phyloP scores from a whole-genome alignment of 1,284 basidiomycete species.

The Pseudomicrostroma phylloplanum region DNA sequence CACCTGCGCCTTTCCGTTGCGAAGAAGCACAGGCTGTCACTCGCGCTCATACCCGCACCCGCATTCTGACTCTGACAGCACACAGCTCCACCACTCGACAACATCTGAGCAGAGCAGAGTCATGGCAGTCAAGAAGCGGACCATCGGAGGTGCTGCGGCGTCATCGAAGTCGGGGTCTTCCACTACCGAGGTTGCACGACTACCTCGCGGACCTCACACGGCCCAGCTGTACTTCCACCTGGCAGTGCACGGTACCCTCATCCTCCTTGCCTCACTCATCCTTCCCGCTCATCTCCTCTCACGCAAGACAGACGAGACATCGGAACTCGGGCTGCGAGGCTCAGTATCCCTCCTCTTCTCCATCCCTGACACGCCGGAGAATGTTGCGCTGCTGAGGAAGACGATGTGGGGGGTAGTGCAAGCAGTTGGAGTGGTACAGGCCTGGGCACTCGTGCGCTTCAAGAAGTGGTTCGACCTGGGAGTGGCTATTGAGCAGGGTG shows the following conservation, averaged over 20 bases:
- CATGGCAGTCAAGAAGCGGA: too few relatives aligned
- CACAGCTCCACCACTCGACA: too few relatives aligned
- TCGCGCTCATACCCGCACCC: too few relatives aligned
- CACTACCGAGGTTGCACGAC: not conserved
- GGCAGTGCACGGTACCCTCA: not conserved
- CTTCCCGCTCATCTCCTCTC: constrained; percentile 4
- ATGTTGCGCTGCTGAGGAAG: not conserved
- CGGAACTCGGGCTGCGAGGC: not conserved
- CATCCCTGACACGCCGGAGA: not conserved
- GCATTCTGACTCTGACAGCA: too few relatives aligned
- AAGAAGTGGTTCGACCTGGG: constrained; percentile 5
- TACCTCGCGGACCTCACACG: constrained; percentile 4
- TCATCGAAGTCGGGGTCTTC: too few relatives aligned
- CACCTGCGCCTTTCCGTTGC: too few relatives aligned
- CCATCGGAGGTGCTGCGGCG: too few relatives aligned
- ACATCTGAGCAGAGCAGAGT: too few relatives aligned
- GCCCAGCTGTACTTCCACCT: not conserved
- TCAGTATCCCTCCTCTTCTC: not conserved
- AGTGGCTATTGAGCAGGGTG: not conserved
- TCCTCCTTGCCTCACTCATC: not conserved
- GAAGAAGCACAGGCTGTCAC: too few relatives aligned
- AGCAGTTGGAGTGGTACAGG: not conserved
- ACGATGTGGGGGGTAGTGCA: not conserved
- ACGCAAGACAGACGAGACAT: not conserved
- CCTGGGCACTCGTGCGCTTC: not conserved